These are phyloP conservation scores for Harringtonia lauricola DNA, from an alignment of 2,329 filamentous ascomycete species.

Conservation along the genomic window DNA sequence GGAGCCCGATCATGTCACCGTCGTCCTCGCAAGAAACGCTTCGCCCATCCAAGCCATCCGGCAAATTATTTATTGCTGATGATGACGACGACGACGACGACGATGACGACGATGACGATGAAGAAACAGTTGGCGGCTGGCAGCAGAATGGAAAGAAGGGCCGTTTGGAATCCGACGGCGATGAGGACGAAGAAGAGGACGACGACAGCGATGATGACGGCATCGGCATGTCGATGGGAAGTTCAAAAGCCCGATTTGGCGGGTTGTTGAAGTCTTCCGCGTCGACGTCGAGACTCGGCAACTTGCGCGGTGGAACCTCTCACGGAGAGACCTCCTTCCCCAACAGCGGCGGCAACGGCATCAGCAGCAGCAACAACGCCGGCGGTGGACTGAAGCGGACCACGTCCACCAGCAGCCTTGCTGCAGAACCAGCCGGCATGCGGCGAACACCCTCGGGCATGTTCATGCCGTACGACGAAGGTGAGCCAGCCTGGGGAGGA, in stretches of 20 bases:
- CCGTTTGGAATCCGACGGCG: too few species aligned
- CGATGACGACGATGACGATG: conserved; percentile 13
- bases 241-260: not conserved
- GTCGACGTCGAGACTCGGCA: conserved; percentile 7
- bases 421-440: conserved; percentile 49
- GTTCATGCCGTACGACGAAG: conserved; percentile 81
- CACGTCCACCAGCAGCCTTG: conserved; percentile 36
- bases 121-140: conserved; percentile 4
- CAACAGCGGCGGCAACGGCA: not conserved
- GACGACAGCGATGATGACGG: conserved; percentile 4
- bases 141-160: conserved; percentile 11
- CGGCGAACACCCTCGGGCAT: conserved; percentile 75
- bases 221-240: conserved; percentile 10
- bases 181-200: not conserved
- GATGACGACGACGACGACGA: conserved; percentile 50
- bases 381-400: conserved; percentile 30
- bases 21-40: conserved; percentile 78
- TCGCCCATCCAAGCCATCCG: conserved; percentile 55
- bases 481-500: conserved; percentile 44
- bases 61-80: conserved; percentile 52
- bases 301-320: not conserved
- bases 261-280: conserved; percentile 6
- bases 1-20: conserved; percentile 48
- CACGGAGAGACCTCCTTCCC: conserved; percentile 6
- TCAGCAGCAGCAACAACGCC: conserved; percentile 1